phyloP scores from a whole-genome alignment of 2,329 filamentous ascomycete genomes.

The Blastomyces emzantsi region DNA sequence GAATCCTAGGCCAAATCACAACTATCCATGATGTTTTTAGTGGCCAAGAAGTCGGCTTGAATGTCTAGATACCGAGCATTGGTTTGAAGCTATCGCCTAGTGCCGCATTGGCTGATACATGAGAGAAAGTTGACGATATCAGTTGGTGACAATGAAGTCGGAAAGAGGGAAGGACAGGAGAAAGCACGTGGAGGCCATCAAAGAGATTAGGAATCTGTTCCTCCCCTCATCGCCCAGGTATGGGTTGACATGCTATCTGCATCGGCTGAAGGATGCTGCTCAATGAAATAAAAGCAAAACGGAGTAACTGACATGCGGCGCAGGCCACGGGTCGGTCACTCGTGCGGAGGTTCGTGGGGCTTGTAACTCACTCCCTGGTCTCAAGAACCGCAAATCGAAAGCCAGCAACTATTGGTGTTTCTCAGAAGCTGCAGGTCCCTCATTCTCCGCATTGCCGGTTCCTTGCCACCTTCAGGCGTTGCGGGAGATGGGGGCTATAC shows the following conservation, averaged over 20 bases:
- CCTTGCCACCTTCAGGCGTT: neutral
- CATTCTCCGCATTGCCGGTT: neutral
- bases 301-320: slow-evolving; percentile 1
- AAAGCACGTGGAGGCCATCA: slow-evolving; percentile 8
- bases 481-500: neutral
- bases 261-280: slow-evolving; percentile 3
- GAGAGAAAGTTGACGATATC: neutral
- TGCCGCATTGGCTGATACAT: slow-evolving; percentile 5
- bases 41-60: neutral
- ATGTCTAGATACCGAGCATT: slow-evolving; percentile 4
- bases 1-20: slow-evolving; percentile 2
- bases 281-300: slow-evolving; percentile 7
- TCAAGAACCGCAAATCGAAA: neutral
- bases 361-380: neutral
- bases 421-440: slow-evolving; percentile 6
- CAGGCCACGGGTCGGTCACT: slow-evolving; percentile 1
- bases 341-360: neutral
- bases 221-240: neutral
- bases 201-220: slow-evolving; percentile 5
- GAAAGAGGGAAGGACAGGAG: neutral
- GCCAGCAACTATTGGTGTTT: neutral
- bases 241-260: neutral
- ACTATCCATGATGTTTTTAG: slow-evolving; percentile 3
- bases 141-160: slow-evolving; percentile 8
- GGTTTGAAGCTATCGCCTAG: neutral